Evolutionary conservation across 2,329 filamentous ascomycete genomes (phyloP).

Genomic region (Curvularia lunata): DNA sequence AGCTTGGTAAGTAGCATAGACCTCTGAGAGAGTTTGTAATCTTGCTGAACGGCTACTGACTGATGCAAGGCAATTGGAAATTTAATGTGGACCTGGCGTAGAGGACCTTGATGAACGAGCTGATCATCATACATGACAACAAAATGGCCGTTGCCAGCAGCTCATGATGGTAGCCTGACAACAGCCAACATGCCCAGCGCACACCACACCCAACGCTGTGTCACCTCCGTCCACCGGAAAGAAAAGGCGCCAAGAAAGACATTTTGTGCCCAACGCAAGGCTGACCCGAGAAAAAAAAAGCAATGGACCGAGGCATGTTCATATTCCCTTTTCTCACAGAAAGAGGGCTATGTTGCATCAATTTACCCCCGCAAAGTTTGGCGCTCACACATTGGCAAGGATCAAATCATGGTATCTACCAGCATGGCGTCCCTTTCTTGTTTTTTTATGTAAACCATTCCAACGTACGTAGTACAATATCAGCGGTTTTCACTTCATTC

Average conservation of each 20-base stretch:
- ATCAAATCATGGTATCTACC: too few relatives aligned
- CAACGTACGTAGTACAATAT: too few relatives aligned
- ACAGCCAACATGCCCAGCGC: background rate
- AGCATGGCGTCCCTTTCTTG: too few relatives aligned
- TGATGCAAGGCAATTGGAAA: constrained; percentile 36
- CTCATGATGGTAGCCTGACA: background rate
- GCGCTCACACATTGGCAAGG: too few relatives aligned
- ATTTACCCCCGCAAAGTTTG: too few relatives aligned
- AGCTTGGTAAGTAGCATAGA: constrained; percentile 68
- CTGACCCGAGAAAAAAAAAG: background rate
- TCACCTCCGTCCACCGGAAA: background rate
- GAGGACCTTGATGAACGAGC: constrained; percentile 5
- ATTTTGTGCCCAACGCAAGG: background rate
- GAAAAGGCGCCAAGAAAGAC: background rate
- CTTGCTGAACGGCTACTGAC: constrained; percentile 18
- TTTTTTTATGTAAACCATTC: too few relatives aligned
- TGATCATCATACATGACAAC: background rate
- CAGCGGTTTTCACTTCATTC: too few relatives aligned
- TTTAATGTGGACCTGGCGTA: constrained; percentile 40
- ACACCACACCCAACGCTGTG: background rate
- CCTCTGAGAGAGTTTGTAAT: background rate
- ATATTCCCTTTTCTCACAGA: background rate
- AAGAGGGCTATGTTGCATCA: too few relatives aligned
- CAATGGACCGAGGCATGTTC: constrained; percentile 1
- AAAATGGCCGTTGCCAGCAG: background rate